These are phyloP conservation scores for Aspergillus sp. DNA, from an alignment of 2,329 filamentous ascomycete species.

Conservation along the genomic window DNA sequence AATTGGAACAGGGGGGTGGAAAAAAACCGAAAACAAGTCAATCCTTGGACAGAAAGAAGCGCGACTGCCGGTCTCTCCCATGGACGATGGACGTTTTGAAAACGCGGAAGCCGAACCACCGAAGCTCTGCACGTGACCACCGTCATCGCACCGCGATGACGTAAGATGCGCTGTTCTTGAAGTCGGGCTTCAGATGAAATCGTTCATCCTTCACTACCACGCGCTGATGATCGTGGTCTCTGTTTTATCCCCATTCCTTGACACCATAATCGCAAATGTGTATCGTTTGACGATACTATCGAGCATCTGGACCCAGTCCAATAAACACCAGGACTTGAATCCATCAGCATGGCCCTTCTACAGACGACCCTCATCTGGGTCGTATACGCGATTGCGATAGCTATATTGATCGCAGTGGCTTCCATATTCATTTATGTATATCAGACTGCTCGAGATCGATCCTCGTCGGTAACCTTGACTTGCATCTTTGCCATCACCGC, in stretches of 20 bases:
- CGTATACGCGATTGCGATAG: constrained; percentile 76
- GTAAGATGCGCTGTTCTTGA: constrained; percentile 7
- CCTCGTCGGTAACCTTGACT: constrained; percentile 69
- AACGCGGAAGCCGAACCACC: constrained; percentile 1
- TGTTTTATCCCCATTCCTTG: neutral
- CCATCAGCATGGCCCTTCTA: constrained; percentile 55
- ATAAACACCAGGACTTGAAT: neutral
- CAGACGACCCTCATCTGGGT: constrained; percentile 93
- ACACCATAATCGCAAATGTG: neutral
- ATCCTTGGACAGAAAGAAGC: neutral
- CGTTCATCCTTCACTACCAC: neutral
- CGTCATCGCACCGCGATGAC: constrained; percentile 7
- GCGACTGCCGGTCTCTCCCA: neutral
- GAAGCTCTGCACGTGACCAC: constrained; percentile 11
- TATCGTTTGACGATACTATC: neutral
- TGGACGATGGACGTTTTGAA: neutral
- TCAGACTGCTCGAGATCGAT: constrained; percentile 81
- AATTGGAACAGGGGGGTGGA: neutral
- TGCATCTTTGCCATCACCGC: constrained; percentile 80
- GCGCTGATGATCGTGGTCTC: too few relatives aligned
- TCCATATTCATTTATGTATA: constrained; percentile 84
- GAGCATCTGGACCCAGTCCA: neutral
- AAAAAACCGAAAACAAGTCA: neutral
- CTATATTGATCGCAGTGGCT: constrained; percentile 65
- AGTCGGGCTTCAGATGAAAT: neutral